Evolutionary conservation across 2,329 filamentous ascomycete genomes (phyloP).

Genomic region (Microcyclospora pomicola): DNA sequence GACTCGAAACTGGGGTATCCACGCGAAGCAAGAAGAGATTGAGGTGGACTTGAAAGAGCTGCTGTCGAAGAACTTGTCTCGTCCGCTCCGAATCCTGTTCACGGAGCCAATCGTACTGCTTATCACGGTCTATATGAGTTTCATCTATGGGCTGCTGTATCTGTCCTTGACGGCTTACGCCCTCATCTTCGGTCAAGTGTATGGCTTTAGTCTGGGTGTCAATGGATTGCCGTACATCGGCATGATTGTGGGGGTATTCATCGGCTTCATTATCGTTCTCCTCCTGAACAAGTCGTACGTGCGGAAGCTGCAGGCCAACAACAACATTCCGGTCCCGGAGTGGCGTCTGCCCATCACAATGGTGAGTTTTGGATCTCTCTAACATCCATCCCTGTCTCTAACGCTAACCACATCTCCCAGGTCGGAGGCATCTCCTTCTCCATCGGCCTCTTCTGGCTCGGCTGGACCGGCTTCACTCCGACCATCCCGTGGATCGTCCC

Average conservation of each 20-base stretch:
- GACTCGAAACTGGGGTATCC: slow-evolving; percentile 48
- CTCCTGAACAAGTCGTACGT: slow-evolving; percentile 14
- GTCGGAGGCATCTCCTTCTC: slow-evolving; percentile 34
- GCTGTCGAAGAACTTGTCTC: slow-evolving; percentile 23
- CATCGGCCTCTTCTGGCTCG: slow-evolving; percentile 30
- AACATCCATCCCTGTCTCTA: slow-evolving; percentile 21
- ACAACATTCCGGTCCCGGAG: slow-evolving; percentile 31
- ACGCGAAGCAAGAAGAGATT: slow-evolving; percentile 35
- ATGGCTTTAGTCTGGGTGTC: slow-evolving; percentile 55
- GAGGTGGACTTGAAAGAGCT: slow-evolving; percentile 25
- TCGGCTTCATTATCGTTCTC: slow-evolving; percentile 15
- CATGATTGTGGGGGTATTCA: slow-evolving; percentile 35
- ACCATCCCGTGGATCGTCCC: slow-evolving; percentile 32
- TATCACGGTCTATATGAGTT: slow-evolving; percentile 30
- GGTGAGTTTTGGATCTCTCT: slow-evolving; percentile 36
- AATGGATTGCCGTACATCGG: slow-evolving; percentile 74
- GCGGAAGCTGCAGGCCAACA: slow-evolving; percentile 19
- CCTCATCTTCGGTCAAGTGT: slow-evolving; percentile 59
- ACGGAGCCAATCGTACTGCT: slow-evolving; percentile 37
- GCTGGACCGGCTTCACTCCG: slow-evolving; percentile 28
- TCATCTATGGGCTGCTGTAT: slow-evolving; percentile 49
- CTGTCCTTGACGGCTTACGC: slow-evolving; percentile 77
- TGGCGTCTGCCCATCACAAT: slow-evolving; percentile 33
- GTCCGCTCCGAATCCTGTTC: slow-evolving; percentile 35
- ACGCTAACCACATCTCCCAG: no score